Evolutionary conservation across 345 rosid genomes (phyloP).

Genomic region (Rubroshorea leprosula): DNA sequence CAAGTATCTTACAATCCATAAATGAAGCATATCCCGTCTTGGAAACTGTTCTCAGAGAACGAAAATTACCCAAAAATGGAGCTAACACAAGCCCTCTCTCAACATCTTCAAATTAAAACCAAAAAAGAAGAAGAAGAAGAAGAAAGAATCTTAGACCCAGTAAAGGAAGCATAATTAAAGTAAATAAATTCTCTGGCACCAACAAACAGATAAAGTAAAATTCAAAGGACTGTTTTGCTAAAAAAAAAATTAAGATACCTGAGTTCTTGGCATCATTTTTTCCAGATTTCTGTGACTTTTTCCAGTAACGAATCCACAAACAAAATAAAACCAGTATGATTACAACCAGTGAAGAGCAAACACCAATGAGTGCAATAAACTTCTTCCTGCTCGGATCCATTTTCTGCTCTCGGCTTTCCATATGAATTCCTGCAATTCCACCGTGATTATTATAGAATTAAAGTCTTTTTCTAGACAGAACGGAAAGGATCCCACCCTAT

Average conservation of each 20-base stretch:
- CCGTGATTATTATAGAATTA: conserved; percentile 10
- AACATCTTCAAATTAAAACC: conserved; percentile 35
- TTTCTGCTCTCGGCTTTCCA: conserved; percentile 34
- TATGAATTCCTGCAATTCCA: conserved; percentile 36
- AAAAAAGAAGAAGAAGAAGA: conserved; percentile 14
- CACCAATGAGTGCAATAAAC: conserved; percentile 44
- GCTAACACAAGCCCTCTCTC: conserved; percentile 46
- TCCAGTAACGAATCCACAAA: conserved; percentile 43
- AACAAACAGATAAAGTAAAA: conserved; percentile 8
- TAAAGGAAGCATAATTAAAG: not conserved
- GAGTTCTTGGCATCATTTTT: conserved; percentile 36
- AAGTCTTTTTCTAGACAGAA: not conserved
- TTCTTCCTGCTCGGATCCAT: conserved; percentile 40
- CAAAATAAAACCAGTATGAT: conserved; percentile 37
- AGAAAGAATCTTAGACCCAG: conserved; percentile 12
- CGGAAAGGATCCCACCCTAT: not conserved
- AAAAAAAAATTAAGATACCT: conserved; percentile 32
- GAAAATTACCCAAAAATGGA: conserved; percentile 49
- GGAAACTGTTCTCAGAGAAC: conserved; percentile 39
- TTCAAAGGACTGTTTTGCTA: not conserved
- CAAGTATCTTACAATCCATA: conserved; percentile 57
- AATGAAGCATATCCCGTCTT: conserved; percentile 43
- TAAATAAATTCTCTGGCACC: not conserved
- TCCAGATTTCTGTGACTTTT: conserved; percentile 32
- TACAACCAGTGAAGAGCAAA: conserved; percentile 44